Conservation (phyloP, 176 grass and related monocot genomes). For the Poa pratensis region DNA sequence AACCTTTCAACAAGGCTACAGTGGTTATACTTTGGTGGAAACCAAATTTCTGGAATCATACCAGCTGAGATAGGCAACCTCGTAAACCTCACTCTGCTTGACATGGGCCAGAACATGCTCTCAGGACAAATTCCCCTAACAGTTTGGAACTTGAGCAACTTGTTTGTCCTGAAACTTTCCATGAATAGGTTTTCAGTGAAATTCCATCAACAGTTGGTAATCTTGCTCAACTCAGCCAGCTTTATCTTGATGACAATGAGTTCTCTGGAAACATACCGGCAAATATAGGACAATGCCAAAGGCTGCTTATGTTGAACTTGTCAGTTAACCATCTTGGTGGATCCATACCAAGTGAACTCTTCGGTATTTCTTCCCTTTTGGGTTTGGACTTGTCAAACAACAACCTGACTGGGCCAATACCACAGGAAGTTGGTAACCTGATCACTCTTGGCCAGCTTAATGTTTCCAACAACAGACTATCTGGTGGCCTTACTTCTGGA, state of each 20-base stretch:
- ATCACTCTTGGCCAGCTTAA: background rate
- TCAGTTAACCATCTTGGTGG: slow-evolving; percentile 40
- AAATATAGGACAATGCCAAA: slow-evolving; percentile 38
- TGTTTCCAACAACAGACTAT: slow-evolving; percentile 43
- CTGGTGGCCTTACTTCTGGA: slow-evolving; percentile 11
- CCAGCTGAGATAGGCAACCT: slow-evolving; percentile 50
- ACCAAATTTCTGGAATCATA: slow-evolving; percentile 39
- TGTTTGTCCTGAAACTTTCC: slow-evolving; percentile 45
- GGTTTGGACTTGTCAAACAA: slow-evolving; percentile 35
- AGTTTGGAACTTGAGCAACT: slow-evolving; percentile 45
- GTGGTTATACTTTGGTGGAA: slow-evolving; percentile 32
- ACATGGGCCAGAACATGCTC: slow-evolving; percentile 56
- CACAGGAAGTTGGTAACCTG: slow-evolving; percentile 26
- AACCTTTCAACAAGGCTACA: slow-evolving; percentile 36
- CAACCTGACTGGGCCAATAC: background rate
- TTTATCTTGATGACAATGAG: slow-evolving; percentile 43
- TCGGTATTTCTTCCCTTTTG: background rate
- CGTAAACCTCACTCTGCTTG: slow-evolving; percentile 38
- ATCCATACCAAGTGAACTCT: slow-evolving; percentile 31
- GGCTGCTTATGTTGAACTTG: slow-evolving; percentile 39
- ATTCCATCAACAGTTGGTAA: slow-evolving; percentile 54
- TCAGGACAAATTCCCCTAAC: slow-evolving; percentile 53
- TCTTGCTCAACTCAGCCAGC: slow-evolving; percentile 35
- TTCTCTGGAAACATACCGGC: slow-evolving; percentile 56
- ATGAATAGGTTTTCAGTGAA: slow-evolving; percentile 50